These are phyloP conservation scores for Caryocar brasiliense DNA, from an alignment of 441 rosid species.

Conservation along the genomic window DNA sequence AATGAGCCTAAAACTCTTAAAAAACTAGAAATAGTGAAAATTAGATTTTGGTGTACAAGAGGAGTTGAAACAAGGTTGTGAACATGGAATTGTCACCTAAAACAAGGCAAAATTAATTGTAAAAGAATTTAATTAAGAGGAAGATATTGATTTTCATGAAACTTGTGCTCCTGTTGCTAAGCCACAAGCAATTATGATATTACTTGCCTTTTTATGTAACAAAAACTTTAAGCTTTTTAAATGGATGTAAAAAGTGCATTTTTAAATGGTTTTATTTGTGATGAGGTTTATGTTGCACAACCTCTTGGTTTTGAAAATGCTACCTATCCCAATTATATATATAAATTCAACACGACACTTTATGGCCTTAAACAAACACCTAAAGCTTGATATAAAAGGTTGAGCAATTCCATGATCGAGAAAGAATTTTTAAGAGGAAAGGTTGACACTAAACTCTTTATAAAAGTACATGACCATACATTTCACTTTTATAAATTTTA, in stretches of 20 bases:
- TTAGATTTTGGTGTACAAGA: no score
- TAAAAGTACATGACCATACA: background rate
- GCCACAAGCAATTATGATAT: background rate
- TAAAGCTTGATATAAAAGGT: background rate
- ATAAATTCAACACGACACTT: no score
- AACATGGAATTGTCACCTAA: background rate
- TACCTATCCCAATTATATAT: background rate
- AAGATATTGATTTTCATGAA: background rate
- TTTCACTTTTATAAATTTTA: background rate
- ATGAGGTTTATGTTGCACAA: background rate
- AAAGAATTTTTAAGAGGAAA: background rate
- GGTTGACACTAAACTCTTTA: background rate
- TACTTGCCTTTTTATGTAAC: background rate
- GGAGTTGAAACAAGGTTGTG: background rate
- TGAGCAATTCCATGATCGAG: background rate
- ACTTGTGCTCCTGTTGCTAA: background rate
- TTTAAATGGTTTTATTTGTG: background rate
- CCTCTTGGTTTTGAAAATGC: background rate
- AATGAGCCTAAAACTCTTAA: background rate
- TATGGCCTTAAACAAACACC: background rate
- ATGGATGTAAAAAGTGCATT: slow-evolving; percentile 1
- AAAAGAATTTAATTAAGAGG: background rate
- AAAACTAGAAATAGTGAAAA: no score
- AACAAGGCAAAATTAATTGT: background rate
- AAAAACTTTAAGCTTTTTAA: background rate